Percentiles rank a stretch among this genome's conserved stretches.
Conservation (phyloP, 768 basidiomycete species). For the Xerocomus potaroensis region DNA sequence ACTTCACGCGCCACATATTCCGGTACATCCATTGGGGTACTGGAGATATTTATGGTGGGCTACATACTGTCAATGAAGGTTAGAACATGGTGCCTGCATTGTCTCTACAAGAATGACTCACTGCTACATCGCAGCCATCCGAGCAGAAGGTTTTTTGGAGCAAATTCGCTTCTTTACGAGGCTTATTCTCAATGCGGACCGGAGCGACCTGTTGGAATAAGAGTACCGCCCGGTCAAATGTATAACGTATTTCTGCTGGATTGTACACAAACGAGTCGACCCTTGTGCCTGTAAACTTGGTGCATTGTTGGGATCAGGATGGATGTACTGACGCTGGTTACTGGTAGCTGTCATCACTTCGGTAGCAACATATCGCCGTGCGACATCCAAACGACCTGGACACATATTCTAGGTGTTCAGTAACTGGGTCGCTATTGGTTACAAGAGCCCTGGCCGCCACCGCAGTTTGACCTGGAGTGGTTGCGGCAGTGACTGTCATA, state of each 20-base stretch:
- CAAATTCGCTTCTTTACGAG: conserved; percentile 31
- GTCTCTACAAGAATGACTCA: conserved; percentile 6
- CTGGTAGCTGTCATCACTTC: too few species aligned
- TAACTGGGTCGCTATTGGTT: too few species aligned
- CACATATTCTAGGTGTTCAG: too few species aligned
- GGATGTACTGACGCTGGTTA: too few species aligned
- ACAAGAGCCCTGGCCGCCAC: too few species aligned
- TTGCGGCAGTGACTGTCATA: too few species aligned
- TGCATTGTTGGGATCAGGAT: neutral
- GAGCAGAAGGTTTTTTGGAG: conserved; percentile 27
- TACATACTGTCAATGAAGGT: too few species aligned
- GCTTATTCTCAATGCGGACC: conserved; percentile 33
- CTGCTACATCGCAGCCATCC: conserved; percentile 19
- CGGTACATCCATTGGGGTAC: conserved; percentile 36
- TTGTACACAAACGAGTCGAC: neutral
- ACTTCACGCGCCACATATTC: conserved; percentile 44
- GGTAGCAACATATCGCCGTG: too few species aligned
- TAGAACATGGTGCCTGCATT: neutral
- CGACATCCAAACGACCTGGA: too few species aligned
- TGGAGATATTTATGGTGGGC: conserved; percentile 33
- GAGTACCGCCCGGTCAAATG: neutral
- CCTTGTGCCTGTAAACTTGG: neutral
- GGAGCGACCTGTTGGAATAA: conserved; percentile 19
- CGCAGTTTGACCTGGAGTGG: too few species aligned
- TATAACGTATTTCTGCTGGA: neutral